Conservation (phyloP, 176 grass and related monocot species). For the Urochloa ruziziensis region DNA sequence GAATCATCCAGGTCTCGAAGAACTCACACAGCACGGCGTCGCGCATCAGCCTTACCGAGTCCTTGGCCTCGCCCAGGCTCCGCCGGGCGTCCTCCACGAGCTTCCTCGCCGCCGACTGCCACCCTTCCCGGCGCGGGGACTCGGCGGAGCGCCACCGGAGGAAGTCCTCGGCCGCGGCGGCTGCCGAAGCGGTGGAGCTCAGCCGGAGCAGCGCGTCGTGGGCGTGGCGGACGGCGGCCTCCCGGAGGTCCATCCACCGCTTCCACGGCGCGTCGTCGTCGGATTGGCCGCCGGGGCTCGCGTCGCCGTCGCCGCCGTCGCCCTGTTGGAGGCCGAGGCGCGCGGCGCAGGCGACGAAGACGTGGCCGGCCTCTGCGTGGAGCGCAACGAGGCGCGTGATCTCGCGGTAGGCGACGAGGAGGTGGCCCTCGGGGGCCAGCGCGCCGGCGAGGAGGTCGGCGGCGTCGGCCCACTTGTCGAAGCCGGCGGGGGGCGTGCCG, state of each 20-base stretch:
- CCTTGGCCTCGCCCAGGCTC: conserved; percentile 25
- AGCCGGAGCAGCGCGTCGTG: conserved; percentile 29
- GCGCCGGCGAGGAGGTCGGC: conserved; percentile 17
- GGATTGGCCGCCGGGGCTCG: neutral
- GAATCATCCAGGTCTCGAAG: conserved; percentile 37
- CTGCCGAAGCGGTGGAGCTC: conserved; percentile 18
- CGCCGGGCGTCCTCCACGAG: conserved; percentile 24
- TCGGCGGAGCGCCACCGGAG: neutral
- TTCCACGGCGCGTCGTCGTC: neutral
- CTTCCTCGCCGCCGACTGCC: neutral
- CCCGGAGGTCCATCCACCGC: conserved; percentile 2
- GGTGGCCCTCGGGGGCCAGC: neutral
- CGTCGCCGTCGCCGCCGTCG: neutral
- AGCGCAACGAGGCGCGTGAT: conserved; percentile 39
- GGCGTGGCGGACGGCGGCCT: conserved; percentile 5
- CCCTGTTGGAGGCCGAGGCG: neutral
- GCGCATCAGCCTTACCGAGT: conserved; percentile 26
- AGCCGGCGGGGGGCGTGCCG: neutral
- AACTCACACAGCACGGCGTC: conserved; percentile 29
- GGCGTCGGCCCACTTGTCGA: neutral
- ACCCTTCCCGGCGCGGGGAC: neutral
- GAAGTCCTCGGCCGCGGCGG: conserved; percentile 25
- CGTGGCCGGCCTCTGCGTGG: conserved; percentile 31
- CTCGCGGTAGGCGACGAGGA: conserved; percentile 29
- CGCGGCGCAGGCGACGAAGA: conserved; percentile 20